These are phyloP conservation scores for Oldenlandia corymbosa DNA, from an alignment of 257 asterid species.

Conservation along the genomic window DNA sequence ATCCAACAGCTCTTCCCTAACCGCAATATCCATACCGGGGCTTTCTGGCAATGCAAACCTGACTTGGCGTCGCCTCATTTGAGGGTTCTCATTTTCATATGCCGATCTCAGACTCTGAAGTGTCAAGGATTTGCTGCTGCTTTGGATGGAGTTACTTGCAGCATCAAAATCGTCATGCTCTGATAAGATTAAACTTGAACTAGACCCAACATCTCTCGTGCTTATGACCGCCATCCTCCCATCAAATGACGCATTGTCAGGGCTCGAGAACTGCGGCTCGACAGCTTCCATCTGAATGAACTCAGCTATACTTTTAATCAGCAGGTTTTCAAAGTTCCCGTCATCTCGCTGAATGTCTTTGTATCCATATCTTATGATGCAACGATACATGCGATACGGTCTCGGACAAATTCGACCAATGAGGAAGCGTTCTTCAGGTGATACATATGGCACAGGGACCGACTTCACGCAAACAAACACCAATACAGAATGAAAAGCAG, in stretches of 20 bases:
- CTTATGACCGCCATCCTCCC: constrained; percentile 98
- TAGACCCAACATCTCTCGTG: constrained; percentile 38
- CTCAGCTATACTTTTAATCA: constrained; percentile 85
- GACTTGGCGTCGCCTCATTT: constrained; percentile 59
- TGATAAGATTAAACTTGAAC: constrained; percentile 38
- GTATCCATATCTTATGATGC: constrained; percentile 93
- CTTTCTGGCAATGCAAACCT: constrained; percentile 54
- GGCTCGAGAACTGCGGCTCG: constrained; percentile 62
- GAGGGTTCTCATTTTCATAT: constrained; percentile 72
- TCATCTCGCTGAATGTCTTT: constrained; percentile 82
- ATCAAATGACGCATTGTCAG: constrained; percentile 61
- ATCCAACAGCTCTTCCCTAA: constrained; percentile 72
- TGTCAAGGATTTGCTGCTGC: constrained; percentile 73
- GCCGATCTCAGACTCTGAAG: constrained; percentile 69
- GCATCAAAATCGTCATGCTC: constrained; percentile 39
- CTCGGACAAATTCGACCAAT: constrained; percentile 92
- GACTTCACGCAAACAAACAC: constrained; percentile 89
- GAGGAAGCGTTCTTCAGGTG: constrained; percentile 88
- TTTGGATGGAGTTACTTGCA: constrained; percentile 35
- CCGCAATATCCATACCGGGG: constrained; percentile 58
- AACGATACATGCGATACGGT: constrained; percentile 87
- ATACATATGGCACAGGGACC: constrained; percentile 77
- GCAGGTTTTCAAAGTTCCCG: constrained; percentile 67
- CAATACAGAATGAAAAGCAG: constrained; percentile 84
- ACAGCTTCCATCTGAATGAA: constrained; percentile 93